Evolutionary conservation across 352 stramenopile genomes (phyloP).

Genomic region (Plasmopara muralis): DNA sequence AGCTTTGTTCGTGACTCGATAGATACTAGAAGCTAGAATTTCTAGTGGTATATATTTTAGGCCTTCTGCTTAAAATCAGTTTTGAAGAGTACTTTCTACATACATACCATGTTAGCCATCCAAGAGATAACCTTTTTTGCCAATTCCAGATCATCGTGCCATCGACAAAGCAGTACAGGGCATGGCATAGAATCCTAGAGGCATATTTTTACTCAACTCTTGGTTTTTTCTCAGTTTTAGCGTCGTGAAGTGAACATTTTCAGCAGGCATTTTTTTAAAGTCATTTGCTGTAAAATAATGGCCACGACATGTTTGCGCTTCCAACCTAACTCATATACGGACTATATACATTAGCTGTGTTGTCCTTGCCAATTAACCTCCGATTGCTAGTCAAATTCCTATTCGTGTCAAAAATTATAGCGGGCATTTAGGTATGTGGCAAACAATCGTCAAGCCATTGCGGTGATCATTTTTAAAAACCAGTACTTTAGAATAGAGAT

Average conservation of each 20-base stretch:
- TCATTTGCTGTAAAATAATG: conserved; percentile 46
- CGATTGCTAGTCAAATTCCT: conserved; percentile 8
- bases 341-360: conserved; percentile 33
- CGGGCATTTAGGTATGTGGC: background rate
- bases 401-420: conserved; percentile 27
- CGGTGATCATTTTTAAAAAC: background rate
- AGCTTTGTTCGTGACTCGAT: too few relatives aligned
- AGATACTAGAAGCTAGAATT: too few relatives aligned
- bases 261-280: conserved; percentile 32
- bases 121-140: too few relatives aligned
- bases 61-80: too few relatives aligned
- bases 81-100: too few relatives aligned
- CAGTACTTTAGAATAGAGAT: background rate
- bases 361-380: conserved; percentile 11
- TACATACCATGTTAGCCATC: too few relatives aligned
- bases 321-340: conserved; percentile 41
- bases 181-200: conserved; percentile 32
- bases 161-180: conserved; percentile 56
- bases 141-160: conserved; percentile 19
- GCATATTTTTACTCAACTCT: conserved; percentile 28
- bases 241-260: conserved; percentile 36
- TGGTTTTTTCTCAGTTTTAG: conserved; percentile 59
- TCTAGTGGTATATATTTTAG: too few relatives aligned
- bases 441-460: background rate
- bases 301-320: conserved; percentile 52